Conservation (phyloP, 306 rosid species). For the Rosa persica region DNA sequence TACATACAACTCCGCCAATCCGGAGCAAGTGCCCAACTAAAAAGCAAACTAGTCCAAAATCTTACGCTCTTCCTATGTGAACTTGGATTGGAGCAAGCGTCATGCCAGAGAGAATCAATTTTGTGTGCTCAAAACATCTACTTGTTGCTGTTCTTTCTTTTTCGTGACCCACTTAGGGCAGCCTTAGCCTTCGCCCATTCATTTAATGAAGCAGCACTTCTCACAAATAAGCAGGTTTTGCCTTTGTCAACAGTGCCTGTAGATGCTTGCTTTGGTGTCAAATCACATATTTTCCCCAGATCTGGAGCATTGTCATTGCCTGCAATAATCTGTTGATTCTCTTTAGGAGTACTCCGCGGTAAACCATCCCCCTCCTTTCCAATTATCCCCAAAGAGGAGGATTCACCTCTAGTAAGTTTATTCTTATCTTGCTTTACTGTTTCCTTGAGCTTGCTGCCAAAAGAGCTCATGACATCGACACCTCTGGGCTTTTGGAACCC, state of each 20-base stretch:
- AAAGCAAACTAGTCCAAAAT: not conserved
- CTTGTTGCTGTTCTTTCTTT: slow-evolving; percentile 52
- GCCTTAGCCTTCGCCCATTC: slow-evolving; percentile 76
- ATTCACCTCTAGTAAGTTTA: slow-evolving; percentile 22
- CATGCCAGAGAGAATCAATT: not conserved
- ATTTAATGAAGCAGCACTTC: slow-evolving; percentile 64
- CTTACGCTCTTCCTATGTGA: not conserved
- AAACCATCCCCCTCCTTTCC: not conserved
- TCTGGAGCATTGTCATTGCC: slow-evolving; percentile 20
- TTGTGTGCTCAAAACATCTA: not conserved
- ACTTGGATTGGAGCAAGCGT: not conserved
- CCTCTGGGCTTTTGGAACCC: slow-evolving; percentile 18
- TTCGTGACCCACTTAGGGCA: slow-evolving; percentile 62
- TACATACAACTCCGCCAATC: not conserved
- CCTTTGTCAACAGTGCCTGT: slow-evolving; percentile 38
- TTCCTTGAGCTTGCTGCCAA: slow-evolving; percentile 23
- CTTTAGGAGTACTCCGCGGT: slow-evolving; percentile 15
- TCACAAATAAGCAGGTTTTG: slow-evolving; percentile 71
- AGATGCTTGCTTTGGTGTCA: slow-evolving; percentile 31
- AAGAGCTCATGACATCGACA: slow-evolving; percentile 26
- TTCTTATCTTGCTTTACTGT: slow-evolving; percentile 23
- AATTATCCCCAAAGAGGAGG: slow-evolving; percentile 12
- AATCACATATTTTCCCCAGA: slow-evolving; percentile 31
- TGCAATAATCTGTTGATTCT: slow-evolving; percentile 29
- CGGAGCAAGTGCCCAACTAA: not conserved